Evolutionary conservation across 179 eudicot genomes (phyloP).

Genomic region (Patellifolia procumbens): DNA sequence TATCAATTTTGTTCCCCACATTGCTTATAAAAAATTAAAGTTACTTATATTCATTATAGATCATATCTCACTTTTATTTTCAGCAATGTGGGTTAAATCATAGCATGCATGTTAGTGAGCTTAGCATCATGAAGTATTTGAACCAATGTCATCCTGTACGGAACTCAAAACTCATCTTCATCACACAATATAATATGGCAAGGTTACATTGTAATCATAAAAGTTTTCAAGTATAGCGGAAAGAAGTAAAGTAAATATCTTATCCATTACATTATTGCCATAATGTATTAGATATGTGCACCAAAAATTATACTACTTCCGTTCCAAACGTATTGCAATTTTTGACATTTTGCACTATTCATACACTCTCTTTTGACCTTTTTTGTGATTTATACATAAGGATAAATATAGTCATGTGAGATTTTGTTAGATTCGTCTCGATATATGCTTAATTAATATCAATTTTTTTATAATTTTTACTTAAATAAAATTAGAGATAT

Average conservation of each 20-base stretch:
- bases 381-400: too few species aligned
- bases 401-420: too few species aligned
- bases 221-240: neutral
- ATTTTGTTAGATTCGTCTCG: too few species aligned
- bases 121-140: conserved; percentile 30
- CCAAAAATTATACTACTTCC: too few species aligned
- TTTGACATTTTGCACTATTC: too few species aligned
- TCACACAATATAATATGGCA: neutral
- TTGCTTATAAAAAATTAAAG: conserved; percentile 37
- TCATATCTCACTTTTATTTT: conserved; percentile 7
- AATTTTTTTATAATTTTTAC: too few species aligned
- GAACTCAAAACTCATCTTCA: neutral
- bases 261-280: neutral
- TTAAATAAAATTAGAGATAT: too few species aligned
- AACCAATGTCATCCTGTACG: conserved; percentile 18
- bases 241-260: neutral
- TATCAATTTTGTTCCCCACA: conserved; percentile 49
- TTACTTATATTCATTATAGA: conserved; percentile 30
- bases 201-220: conserved; percentile 16
- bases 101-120: conserved; percentile 42
- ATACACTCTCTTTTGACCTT: too few species aligned
- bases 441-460: too few species aligned
- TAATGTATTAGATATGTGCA: too few species aligned
- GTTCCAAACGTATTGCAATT: too few species aligned
- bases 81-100: conserved; percentile 33